Base-by-base conservation (phyloP, 1,284 basidiomycete genomes). In the Lentinus polychrous region DNA sequence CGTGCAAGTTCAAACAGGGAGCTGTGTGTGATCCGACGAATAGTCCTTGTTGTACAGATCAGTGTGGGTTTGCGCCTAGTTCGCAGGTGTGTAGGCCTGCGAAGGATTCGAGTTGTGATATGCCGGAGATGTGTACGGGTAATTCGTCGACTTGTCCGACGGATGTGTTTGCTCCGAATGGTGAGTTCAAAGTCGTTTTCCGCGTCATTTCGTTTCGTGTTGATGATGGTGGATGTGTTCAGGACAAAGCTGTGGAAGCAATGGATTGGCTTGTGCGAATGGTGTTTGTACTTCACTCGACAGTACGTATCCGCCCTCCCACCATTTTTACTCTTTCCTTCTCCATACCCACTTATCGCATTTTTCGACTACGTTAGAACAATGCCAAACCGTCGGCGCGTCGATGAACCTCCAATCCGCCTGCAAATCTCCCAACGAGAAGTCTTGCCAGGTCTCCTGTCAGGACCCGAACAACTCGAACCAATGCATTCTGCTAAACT, bases 1-100 rank as follows among this genome's bases (percentile, higher is more conserved):
- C 89, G 3, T 96, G 93, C 73, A 86, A 83, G 66, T 88, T 94
- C 68, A 76, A 62, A 34, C 57, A 68, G 23, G 78, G 78, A 17
- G 83, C 92, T 0, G 76, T 83, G 12, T 96, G 93, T 65, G 91
- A 94, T 63, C 90, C 91, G 1, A 65, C 73, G 39, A 90, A 83
- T 60, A 83, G 81, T 48, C 64, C 79, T 1, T 96, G 93, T 67
- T 95, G 93, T 66, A 86, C 82, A 2, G 59, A 62, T 17, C 67
- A 74, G 51, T 94, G 92, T 64, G 70, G 72, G 39, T 89, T 88
- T 59, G 82, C 90, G 5, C 75, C 82, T 0, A 54, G 75, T 15
- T 74, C 74, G 8, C 74, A 78, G 66, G 76, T 91, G 18, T 95
- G 92, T 63, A 73, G 92, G 23, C 75, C 87, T 0, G 68, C 85